Base-by-base conservation (phyloP, 2,329 filamentous ascomycete genomes). In the Tolypocladium endophyticum region DNA sequence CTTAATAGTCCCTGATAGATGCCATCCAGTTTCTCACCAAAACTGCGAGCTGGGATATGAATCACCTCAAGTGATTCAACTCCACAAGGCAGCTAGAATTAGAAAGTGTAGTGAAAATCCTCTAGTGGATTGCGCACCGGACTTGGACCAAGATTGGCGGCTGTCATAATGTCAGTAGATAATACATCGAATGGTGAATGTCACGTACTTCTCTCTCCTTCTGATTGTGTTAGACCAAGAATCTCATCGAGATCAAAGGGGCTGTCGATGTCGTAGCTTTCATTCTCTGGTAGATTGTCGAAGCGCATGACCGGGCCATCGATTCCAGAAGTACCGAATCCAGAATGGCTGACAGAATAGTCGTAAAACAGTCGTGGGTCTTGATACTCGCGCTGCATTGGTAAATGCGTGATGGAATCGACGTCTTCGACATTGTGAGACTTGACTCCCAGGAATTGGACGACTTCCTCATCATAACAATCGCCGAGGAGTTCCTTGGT, bases 211-310 rank as follows among this genome's bases (percentile, higher is more conserved):
- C 60, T 61, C 16, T 64, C 43, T 14, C 64, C 64, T 43, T 66
- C 62, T 25, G 60, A 59, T 25, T 62, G 56, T 11, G 58, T 38
- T 35, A 64, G 61, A 11, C 60, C 63, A 30, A 67, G 52, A 11
- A 67, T 61, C 16, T 58, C 60, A 33, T 68, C 63, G 9, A 67
- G 30, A 11, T 68, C 65, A 62, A 63, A 67, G 23, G 65, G 63
- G 39, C 57, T 65, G 30, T 64, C 59, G 47, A 68, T 64, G 55
- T 67, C 65, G 39, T 64, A 66, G 39, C 58, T 59, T 20, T 67
- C 61, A 38, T 64, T 59, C 25, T 68, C 61, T 1, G 58, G 59
- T 23, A 67, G 35, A 30, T 54, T 43, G 3, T 66, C 63, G 52
- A 67, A 59, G 16, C 56, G 55, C 58, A 67, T 56, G 8, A 63